Evolutionary conservation across 371 early-diverging fungal genomes (phyloP).

Genomic region (Actinomortierella ambigua): DNA sequence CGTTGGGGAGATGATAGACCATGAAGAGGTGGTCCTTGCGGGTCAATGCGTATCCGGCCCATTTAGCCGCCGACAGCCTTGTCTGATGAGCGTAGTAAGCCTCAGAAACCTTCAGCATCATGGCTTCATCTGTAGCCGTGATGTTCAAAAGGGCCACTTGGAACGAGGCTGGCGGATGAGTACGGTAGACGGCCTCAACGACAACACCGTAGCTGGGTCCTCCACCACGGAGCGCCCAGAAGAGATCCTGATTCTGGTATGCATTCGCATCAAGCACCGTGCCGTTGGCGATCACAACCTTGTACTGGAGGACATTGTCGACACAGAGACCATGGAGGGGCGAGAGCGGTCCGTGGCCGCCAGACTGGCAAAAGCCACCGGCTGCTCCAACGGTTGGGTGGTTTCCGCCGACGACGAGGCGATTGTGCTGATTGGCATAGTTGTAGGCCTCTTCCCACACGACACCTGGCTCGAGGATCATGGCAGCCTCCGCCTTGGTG

Average conservation of each 20-base stretch:
- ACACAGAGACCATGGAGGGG: not conserved
- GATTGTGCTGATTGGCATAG: not conserved
- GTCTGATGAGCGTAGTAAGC: not conserved
- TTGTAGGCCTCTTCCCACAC: not conserved
- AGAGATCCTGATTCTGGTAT: slow-evolving; percentile 7
- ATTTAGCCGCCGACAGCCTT: not conserved
- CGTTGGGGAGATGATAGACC: not conserved
- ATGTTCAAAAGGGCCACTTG: not conserved
- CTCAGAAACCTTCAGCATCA: no score
- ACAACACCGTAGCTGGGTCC: slow-evolving; percentile 15
- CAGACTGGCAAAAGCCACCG: not conserved
- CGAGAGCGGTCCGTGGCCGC: slow-evolving; percentile 9
- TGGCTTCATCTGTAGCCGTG: not conserved
- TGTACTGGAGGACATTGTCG: slow-evolving; percentile 2
- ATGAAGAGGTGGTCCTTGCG: not conserved
- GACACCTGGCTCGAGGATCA: not conserved
- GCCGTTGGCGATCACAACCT: slow-evolving; percentile 2
- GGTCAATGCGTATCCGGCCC: not conserved
- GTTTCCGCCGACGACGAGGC: not conserved
- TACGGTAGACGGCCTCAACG: slow-evolving; percentile 2
- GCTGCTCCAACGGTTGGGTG: not conserved
- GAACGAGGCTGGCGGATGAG: slow-evolving; percentile 7
- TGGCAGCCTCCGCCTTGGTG: not conserved
- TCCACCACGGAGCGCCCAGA: slow-evolving; percentile 18
- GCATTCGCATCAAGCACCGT: slow-evolving; percentile 3